These are phyloP conservation scores for Ceratobasidium sp. DNA, from an alignment of 1,284 basidiomycete genomes.

Conservation along the genomic window DNA sequence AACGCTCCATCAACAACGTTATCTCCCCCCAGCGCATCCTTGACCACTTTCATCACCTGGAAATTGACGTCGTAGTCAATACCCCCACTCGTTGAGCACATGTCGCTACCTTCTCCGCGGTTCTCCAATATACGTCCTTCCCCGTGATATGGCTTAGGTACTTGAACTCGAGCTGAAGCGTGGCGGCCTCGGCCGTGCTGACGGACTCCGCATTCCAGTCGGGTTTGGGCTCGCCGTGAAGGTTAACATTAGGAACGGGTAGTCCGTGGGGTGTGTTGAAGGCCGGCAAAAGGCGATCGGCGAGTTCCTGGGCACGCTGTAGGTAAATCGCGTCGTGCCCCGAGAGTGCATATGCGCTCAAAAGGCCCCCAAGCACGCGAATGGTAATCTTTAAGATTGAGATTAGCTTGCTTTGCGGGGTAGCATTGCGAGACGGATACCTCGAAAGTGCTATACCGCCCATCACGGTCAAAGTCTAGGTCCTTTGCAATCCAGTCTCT, in stretches of 20 bases:
- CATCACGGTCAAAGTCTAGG: conserved; percentile 83
- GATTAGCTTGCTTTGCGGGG: background rate
- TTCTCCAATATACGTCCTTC: conserved; percentile 82
- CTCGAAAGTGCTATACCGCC: conserved; percentile 91
- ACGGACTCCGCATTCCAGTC: conserved; percentile 73
- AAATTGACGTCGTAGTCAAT: conserved; percentile 22
- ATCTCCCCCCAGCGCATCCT: conserved; percentile 54
- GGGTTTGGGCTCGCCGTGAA: conserved; percentile 72
- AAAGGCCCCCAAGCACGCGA: conserved; percentile 81
- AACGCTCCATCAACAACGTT: conserved; percentile 43
- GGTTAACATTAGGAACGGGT: conserved; percentile 82
- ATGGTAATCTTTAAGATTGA: conserved; percentile 71
- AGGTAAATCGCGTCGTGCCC: conserved; percentile 73
- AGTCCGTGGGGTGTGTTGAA: conserved; percentile 87
- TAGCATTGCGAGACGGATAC: conserved; percentile 59
- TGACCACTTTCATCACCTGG: conserved; percentile 79
- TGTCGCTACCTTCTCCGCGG: conserved; percentile 73
- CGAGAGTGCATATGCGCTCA: conserved; percentile 84
- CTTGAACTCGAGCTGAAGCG: conserved; percentile 88
- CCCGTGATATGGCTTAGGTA: conserved; percentile 86
- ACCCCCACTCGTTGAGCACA: background rate
- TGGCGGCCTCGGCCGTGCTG: conserved; percentile 86
- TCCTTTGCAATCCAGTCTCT: conserved; percentile 78
- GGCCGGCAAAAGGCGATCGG: conserved; percentile 83
- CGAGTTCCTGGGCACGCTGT: conserved; percentile 80